Conservation (phyloP, 225 moss, liverwort and hornwort genomes). For the Pseudisothecium myosuroides region DNA sequence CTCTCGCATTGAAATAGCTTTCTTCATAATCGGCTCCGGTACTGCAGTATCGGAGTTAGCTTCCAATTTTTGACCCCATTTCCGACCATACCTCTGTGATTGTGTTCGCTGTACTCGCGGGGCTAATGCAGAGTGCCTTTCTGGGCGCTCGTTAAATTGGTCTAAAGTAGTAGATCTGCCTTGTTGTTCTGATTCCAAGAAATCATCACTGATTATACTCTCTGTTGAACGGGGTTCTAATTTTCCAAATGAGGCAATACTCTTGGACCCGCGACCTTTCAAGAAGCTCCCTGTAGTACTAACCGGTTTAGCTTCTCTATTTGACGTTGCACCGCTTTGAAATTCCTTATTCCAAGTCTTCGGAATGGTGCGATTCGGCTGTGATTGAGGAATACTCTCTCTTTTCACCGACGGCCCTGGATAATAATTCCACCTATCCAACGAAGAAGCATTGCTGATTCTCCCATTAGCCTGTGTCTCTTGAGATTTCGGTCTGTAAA, state of each 20-base stretch:
- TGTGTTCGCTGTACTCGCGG: slow-evolving; percentile 10
- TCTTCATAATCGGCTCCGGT: slow-evolving; percentile 8
- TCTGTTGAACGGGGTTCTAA: background rate
- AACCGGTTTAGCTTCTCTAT: background rate
- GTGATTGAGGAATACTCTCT: background rate
- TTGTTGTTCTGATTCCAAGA: background rate
- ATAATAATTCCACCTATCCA: slow-evolving; percentile 25
- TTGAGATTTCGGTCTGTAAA: background rate
- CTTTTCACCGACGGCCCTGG: slow-evolving; percentile 13
- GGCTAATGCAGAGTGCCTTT: background rate
- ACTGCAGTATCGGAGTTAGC: background rate
- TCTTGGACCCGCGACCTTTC: slow-evolving; percentile 12
- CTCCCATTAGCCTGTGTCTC: background rate
- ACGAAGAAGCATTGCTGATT: background rate
- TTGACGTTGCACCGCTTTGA: background rate
- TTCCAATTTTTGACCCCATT: background rate
- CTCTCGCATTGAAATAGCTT: slow-evolving; percentile 39
- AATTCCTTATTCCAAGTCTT: background rate
- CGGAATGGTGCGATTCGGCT: background rate
- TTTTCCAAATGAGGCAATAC: background rate
- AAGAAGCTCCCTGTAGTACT: background rate
- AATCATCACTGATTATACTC: background rate
- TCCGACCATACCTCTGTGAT: slow-evolving; percentile 14
- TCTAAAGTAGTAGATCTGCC: background rate
- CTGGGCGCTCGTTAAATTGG: background rate